These are phyloP conservation scores for Haplographium delicatum DNA, from an alignment of 495 filamentous ascomycete species.

Conservation along the genomic window DNA sequence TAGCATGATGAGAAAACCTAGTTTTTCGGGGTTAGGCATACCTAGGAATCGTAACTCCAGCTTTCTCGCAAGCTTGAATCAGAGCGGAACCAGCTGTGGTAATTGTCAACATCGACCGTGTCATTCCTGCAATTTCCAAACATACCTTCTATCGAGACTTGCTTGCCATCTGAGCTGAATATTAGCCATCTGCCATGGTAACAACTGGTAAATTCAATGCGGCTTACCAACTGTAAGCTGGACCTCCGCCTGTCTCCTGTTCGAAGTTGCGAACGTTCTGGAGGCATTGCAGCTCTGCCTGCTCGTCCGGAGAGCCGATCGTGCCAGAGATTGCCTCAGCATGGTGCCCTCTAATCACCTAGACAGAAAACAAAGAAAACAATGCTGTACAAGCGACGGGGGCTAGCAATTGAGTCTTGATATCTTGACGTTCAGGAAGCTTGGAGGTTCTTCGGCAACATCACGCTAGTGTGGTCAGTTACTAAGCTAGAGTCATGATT, in stretches of 20 bases:
- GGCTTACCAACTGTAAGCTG: slow-evolving; percentile 87
- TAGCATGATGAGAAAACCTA: slow-evolving; percentile 29
- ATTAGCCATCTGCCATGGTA: slow-evolving; percentile 14
- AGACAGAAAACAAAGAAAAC: slow-evolving; percentile 30
- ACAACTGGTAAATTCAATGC: slow-evolving; percentile 10
- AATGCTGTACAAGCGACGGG: slow-evolving; percentile 25
- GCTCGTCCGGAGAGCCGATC: slow-evolving; percentile 77
- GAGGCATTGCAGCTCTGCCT: slow-evolving; percentile 57
- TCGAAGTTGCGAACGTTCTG: slow-evolving; percentile 70
- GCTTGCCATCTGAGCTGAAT: slow-evolving; percentile 75
- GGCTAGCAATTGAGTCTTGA: slow-evolving; percentile 13
- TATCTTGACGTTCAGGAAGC: slow-evolving; percentile 17
- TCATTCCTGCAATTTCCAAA: slow-evolving; percentile 18
- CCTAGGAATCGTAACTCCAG: slow-evolving; percentile 84
- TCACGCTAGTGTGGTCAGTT: slow-evolving; percentile 1
- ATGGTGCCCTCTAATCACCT: slow-evolving; percentile 57
- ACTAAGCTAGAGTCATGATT: slow-evolving; percentile 29
- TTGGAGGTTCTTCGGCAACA: slow-evolving; percentile 14
- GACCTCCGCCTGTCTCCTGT: slow-evolving; percentile 74
- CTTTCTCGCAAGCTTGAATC: slow-evolving; percentile 99
- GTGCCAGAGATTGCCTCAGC: slow-evolving; percentile 81
- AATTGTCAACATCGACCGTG: slow-evolving; percentile 24
- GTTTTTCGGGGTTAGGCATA: slow-evolving; percentile 29
- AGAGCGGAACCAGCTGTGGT: slow-evolving; percentile 77
- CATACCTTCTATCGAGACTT: slow-evolving; percentile 90